These are phyloP conservation scores for Phytophthora sp. DNA, from an alignment of 352 stramenopile species.

Conservation along the genomic window DNA sequence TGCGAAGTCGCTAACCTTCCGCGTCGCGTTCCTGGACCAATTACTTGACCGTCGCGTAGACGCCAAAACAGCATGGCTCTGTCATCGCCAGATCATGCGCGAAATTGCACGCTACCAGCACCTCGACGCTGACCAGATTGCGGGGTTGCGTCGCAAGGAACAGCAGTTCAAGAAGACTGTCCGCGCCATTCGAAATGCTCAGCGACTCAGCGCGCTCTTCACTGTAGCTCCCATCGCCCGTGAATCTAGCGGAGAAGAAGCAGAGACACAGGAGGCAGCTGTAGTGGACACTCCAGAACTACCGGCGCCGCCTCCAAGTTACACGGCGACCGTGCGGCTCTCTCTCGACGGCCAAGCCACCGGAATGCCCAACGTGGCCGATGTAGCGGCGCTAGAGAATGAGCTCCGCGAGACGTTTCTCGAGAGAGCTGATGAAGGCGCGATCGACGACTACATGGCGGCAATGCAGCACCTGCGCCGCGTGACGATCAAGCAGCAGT, in stretches of 20 bases:
- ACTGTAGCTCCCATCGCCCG: background rate
- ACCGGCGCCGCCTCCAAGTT: slow-evolving; percentile 18
- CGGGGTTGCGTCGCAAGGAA: slow-evolving; percentile 68
- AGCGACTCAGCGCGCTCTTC: slow-evolving; percentile 40
- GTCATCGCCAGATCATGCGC: slow-evolving; percentile 80
- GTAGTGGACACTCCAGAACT: background rate
- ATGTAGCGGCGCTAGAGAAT: slow-evolving; percentile 67
- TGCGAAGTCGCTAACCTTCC: slow-evolving; percentile 62
- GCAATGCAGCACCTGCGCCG: slow-evolving; percentile 70
- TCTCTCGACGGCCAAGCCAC: slow-evolving; percentile 13
- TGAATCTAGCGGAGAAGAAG: slow-evolving; percentile 10
- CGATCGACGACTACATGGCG: slow-evolving; percentile 74
- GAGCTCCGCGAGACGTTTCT: slow-evolving; percentile 70
- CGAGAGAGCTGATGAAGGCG: slow-evolving; percentile 54
- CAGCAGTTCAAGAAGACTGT: slow-evolving; percentile 76
- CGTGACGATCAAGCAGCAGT: slow-evolving; percentile 41
- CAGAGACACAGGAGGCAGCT: background rate
- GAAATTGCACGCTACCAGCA: slow-evolving; percentile 76
- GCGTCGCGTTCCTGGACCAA: slow-evolving; percentile 70
- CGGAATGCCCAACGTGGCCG: slow-evolving; percentile 8
- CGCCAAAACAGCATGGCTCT: slow-evolving; percentile 81
- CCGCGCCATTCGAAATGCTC: slow-evolving; percentile 55
- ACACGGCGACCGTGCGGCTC: slow-evolving; percentile 43
- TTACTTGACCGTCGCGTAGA: slow-evolving; percentile 69
- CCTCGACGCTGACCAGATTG: slow-evolving; percentile 70